These are phyloP conservation scores for Phytophthora kernoviae DNA, from an alignment of 352 stramenopile genomes.

Conservation along the genomic window DNA sequence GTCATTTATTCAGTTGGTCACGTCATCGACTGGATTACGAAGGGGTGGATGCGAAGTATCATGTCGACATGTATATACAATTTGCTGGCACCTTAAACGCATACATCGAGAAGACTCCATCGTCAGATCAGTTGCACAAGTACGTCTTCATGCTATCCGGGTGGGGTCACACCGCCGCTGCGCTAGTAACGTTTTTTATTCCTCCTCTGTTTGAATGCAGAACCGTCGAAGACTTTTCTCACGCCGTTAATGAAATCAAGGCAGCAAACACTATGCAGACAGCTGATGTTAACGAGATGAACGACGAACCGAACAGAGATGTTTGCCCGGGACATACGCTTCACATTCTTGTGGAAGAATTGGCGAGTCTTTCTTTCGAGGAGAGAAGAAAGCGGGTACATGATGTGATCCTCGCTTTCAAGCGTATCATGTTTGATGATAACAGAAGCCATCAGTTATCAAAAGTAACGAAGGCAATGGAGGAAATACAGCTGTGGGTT, in stretches of 20 bases:
- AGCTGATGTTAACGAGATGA: not conserved
- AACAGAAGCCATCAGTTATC: not conserved
- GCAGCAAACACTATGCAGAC: not conserved
- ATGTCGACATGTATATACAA: not conserved
- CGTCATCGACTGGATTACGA: not conserved
- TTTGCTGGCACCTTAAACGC: not conserved
- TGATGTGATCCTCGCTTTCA: not conserved
- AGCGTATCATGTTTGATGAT: not conserved
- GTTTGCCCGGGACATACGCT: not conserved
- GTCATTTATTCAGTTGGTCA: not conserved
- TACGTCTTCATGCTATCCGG: not conserved
- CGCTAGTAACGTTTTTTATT: too few species aligned
- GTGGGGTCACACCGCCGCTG: not conserved
- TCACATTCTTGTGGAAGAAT: not conserved
- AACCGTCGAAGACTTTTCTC: not conserved
- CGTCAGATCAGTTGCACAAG: not conserved
- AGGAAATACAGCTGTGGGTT: not conserved
- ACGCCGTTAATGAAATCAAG: not conserved
- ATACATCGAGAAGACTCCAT: not conserved
- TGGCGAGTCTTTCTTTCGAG: not conserved
- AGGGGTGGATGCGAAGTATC: not conserved
- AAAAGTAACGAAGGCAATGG: not conserved
- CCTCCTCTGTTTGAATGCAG: not conserved
- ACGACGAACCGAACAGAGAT: not conserved
- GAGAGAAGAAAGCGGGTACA: not conserved